Evolutionary conservation across 345 rosid genomes (phyloP), one percentile per base, ranked within the genome.

Genomic region (Pistacia vera): DNA sequence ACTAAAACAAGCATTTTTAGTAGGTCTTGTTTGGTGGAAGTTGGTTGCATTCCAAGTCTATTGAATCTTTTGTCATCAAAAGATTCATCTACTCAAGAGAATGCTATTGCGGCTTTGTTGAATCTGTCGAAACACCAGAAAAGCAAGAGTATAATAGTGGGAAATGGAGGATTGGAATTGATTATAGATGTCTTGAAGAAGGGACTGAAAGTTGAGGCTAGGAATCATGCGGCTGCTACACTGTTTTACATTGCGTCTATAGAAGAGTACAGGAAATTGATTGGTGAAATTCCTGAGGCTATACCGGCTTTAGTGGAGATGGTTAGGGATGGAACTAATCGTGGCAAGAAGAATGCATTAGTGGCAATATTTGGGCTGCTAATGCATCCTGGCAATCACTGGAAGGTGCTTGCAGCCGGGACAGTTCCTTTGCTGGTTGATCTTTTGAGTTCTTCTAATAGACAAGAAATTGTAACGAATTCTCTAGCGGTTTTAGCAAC

Each of bases 11-110:
- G 84, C 87, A 78, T 86, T 83, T 91, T 90, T 77, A 84, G 82
- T 75, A 80, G 95, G 71, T 84, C 88, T 83, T 89, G 97, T 82
- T 85, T 91, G 75, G 86, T 88, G 63, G 97, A 91, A 82, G 84
- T 89, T 63, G 92, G 97, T 17, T 65, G 67, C 54, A 80, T 89
- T 22, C 84, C 86, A 20, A 66, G 68, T 75, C 76, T 92, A 0
- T 72, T 92, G 83, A 75, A 78, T 66, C 66, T 89, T 70, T 68
- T 92, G n/a, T 66, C 77, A 11, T 80, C 85, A 0, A 51, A 56
- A 64, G 91, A 91, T 82, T 49, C 82, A 11, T 64, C 54, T 48
- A 54, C 80, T 41, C 95, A 91, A 74, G 94, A 91, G 33, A 92
- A 89, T 71, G 88, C 93, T 64, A 89, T 83, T 58, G 97, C 95